These are phyloP conservation scores for Diaporthe batatas DNA, from an alignment of 2,329 filamentous ascomycete species.

Conservation along the genomic window DNA sequence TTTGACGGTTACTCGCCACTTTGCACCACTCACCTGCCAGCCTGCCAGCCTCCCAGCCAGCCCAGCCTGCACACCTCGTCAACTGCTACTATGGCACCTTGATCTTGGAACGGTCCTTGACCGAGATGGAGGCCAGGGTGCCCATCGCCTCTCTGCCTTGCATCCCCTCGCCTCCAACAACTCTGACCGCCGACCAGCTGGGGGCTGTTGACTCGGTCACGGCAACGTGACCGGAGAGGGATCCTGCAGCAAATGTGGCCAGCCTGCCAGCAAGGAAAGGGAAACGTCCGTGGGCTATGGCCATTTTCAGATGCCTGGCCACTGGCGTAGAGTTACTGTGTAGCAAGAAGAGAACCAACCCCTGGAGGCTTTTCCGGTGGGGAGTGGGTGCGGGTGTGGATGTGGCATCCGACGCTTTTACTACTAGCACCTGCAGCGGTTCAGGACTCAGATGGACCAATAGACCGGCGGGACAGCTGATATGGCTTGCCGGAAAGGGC, in stretches of 20 bases:
- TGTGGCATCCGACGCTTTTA: conserved; percentile 22
- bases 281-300: conserved; percentile 10
- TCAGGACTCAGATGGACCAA: conserved; percentile 33
- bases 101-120: conserved; percentile 13
- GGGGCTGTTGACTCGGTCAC: conserved; percentile 16
- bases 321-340: background rate
- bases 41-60: background rate
- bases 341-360: background rate
- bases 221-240: conserved; percentile 24
- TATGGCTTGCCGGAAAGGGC: conserved; percentile 31
- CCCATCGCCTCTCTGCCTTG: background rate
- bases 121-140: conserved; percentile 1
- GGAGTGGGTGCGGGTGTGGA: conserved; percentile 21
- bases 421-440: conserved; percentile 30
- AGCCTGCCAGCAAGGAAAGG: background rate
- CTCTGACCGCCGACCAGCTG: conserved; percentile 16
- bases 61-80: background rate
- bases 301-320: conserved; percentile 20
- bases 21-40: conserved; percentile 12
- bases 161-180: background rate
- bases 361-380: conserved; percentile 6
- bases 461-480: conserved; percentile 19
- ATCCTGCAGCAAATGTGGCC: background rate
- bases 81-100: background rate
- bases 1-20: conserved; percentile 16